These are phyloP conservation scores for Dendrobium huoshanense DNA, from an alignment of 106 monocot species.

Conservation along the genomic window DNA sequence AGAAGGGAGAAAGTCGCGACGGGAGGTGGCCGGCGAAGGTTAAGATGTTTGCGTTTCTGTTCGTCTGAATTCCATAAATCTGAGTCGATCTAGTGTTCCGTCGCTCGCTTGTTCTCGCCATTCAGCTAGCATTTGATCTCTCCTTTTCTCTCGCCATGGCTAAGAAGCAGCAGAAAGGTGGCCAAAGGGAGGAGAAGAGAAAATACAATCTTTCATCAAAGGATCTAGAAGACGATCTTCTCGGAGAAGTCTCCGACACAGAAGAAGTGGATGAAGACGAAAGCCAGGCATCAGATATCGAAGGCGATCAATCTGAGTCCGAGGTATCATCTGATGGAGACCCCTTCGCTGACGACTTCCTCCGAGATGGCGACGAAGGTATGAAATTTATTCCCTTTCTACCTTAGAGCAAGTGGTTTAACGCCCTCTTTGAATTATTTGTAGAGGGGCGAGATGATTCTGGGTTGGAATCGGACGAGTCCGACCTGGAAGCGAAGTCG, in stretches of 20 bases:
- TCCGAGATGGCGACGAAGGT: constrained; percentile 50
- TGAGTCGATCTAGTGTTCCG: too few relatives aligned
- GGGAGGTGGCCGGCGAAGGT: too few relatives aligned
- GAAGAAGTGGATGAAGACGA: constrained; percentile 8
- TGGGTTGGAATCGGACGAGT: constrained; percentile 58
- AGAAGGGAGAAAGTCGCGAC: too few relatives aligned
- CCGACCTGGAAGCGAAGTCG: constrained; percentile 68
- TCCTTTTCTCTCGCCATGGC: background rate
- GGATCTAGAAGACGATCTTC: too few relatives aligned
- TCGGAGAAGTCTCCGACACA: background rate
- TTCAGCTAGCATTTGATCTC: too few relatives aligned
- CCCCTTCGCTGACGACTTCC: constrained; percentile 70
- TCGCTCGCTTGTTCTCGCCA: too few relatives aligned
- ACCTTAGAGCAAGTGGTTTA: background rate
- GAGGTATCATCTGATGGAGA: constrained; percentile 55
- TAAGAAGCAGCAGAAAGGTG: constrained; percentile 2
- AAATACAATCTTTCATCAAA: background rate
- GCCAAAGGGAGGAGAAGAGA: constrained; percentile 15
- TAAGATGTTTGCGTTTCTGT: too few relatives aligned
- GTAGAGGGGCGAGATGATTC: constrained; percentile 23
- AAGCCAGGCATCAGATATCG: background rate
- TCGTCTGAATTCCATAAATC: too few relatives aligned
- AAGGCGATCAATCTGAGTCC: constrained; percentile 23
- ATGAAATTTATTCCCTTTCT: background rate
- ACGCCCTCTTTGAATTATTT: constrained; percentile 1